These are phyloP conservation scores for Metschnikowia vanudenii DNA, from an alignment of 805 yeast species.

Conservation along the genomic window DNA sequence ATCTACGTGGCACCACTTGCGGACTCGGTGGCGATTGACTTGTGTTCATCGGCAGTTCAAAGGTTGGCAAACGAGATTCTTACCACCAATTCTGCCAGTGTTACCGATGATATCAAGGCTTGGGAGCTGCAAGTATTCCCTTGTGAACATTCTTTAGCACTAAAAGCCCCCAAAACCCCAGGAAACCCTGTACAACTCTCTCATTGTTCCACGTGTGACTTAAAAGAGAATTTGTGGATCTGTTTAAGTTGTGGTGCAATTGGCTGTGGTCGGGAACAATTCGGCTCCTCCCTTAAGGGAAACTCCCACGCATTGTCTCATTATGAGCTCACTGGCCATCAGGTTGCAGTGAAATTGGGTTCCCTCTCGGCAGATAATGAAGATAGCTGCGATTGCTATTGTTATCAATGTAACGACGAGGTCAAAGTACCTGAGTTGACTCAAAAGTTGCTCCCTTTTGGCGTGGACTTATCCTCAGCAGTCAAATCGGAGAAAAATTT, in stretches of 20 bases:
- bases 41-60: constrained; percentile 24
- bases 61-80: constrained; percentile 45
- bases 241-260: constrained; percentile 88
- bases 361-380: constrained; percentile 70
- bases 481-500: constrained; percentile 83
- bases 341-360: constrained; percentile 88
- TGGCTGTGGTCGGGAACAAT: constrained; percentile 94
- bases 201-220: constrained; percentile 57
- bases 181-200: constrained; percentile 45
- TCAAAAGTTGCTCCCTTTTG: constrained; percentile 52
- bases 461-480: constrained; percentile 56
- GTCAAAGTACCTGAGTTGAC: constrained; percentile 65
- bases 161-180: constrained; percentile 37
- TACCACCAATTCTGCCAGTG: constrained; percentile 55
- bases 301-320: constrained; percentile 87
- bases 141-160: constrained; percentile 70
- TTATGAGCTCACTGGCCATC: constrained; percentile 57
- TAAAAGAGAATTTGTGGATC: constrained; percentile 83
- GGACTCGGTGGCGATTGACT: constrained; percentile 24
- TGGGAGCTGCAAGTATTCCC: constrained; percentile 90
- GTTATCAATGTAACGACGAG: constrained; percentile 89
- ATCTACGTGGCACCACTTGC: constrained; percentile 41
- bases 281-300: constrained; percentile 87
- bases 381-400: constrained; percentile 71
- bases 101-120: constrained; percentile 70